Conservation (phyloP, 192 early-diverging fungal species). For the Pilaira anomala region DNA sequence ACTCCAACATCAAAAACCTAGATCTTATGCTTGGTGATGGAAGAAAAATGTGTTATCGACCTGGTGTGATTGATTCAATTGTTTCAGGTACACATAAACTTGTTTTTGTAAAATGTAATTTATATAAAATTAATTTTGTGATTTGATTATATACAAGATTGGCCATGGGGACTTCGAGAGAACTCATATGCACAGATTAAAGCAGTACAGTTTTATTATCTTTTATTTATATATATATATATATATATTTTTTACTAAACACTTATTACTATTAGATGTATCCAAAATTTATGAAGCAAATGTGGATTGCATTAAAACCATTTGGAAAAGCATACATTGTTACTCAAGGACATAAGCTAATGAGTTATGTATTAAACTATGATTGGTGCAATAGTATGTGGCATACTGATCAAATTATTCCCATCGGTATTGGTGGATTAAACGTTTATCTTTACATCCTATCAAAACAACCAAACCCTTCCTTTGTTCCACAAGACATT, state of each 20-base stretch:
- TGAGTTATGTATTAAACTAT: conserved; percentile 37
- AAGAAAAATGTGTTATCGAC: conserved; percentile 19
- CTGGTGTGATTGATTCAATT: conserved; percentile 29
- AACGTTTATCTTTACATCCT: conserved; percentile 30
- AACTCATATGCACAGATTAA: conserved; percentile 16
- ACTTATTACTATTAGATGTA: conserved; percentile 37
- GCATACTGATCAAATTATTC: neutral
- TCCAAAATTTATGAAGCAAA: conserved; percentile 38
- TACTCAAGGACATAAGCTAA: conserved; percentile 44
- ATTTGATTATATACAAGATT: conserved; percentile 27
- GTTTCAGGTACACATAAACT: conserved; percentile 20
- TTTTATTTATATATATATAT: neutral
- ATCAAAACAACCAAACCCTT: neutral
- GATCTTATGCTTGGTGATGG: conserved; percentile 32
- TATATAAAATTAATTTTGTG: neutral
- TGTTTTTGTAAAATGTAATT: neutral
- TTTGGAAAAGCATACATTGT: conserved; percentile 41
- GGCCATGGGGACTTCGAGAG: conserved; percentile 37
- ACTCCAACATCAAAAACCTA: conserved; percentile 15
- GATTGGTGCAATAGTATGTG: conserved; percentile 26
- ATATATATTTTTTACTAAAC: neutral
- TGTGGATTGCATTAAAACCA: conserved; percentile 31
- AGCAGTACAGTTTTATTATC: conserved; percentile 19
- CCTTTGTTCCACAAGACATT: too few species aligned
- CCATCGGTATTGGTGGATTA: conserved; percentile 28